These are phyloP conservation scores for Boletus reticulatus DNA, from an alignment of 768 basidiomycete genomes.

Conservation along the genomic window DNA sequence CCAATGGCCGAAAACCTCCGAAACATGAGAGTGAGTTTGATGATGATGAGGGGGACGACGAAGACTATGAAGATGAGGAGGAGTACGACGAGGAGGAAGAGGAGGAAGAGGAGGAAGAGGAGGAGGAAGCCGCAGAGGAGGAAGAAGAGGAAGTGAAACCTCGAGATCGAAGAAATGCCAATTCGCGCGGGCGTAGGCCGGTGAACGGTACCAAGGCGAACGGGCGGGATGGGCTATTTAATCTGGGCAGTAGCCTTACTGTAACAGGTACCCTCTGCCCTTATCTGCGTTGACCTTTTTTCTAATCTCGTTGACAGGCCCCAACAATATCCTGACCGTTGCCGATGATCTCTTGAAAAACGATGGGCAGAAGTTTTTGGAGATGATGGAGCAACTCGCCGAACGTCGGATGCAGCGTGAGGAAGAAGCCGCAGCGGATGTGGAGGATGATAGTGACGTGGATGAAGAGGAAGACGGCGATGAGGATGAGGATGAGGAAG, in stretches of 20 bases:
- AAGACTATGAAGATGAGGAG: slow-evolving; percentile 53
- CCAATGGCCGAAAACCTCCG: slow-evolving; percentile 40
- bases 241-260: slow-evolving; percentile 79
- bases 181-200: slow-evolving; percentile 38
- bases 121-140: slow-evolving; percentile 64
- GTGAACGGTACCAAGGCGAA: slow-evolving; percentile 45
- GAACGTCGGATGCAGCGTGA: slow-evolving; percentile 92
- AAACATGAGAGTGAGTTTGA: slow-evolving; percentile 65
- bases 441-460: slow-evolving; percentile 60
- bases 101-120: slow-evolving; percentile 69
- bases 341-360: slow-evolving; percentile 99
- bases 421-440: slow-evolving; percentile 61
- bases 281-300: slow-evolving; percentile 13
- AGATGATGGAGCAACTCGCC: slow-evolving; percentile 99
- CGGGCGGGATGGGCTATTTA: slow-evolving; percentile 68
- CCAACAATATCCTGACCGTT: slow-evolving; percentile 95
- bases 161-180: slow-evolving; percentile 34
- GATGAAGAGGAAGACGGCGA: slow-evolving; percentile 59
- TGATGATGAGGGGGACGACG: slow-evolving; percentile 60
- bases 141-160: slow-evolving; percentile 51
- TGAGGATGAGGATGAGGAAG: slow-evolving; percentile 64
- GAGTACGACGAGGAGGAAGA: slow-evolving; percentile 61
- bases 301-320: slow-evolving; percentile 44
- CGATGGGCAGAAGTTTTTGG: slow-evolving; percentile 97
- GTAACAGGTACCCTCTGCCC: slow-evolving; percentile 60